These are phyloP conservation scores for Bertia moriformis DNA, from an alignment of 2,329 filamentous ascomycete species.

Conservation along the genomic window DNA sequence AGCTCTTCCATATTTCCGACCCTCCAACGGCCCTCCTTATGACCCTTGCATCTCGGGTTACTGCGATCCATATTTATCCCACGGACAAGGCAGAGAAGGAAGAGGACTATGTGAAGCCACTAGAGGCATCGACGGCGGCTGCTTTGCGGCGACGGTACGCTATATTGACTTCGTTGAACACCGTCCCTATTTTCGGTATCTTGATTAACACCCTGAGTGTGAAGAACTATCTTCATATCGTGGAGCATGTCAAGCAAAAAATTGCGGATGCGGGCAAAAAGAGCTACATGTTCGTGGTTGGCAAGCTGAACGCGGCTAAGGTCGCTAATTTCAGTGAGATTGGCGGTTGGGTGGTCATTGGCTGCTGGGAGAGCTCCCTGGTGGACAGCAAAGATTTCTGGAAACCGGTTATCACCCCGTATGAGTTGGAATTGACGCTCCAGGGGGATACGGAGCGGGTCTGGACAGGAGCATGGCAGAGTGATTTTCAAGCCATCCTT, in stretches of 20 bases:
- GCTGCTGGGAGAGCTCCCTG: slow-evolving; percentile 54
- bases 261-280: slow-evolving; percentile 81
- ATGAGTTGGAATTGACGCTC: slow-evolving; percentile 43
- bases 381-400: slow-evolving; percentile 53
- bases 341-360: slow-evolving; percentile 53
- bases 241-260: slow-evolving; percentile 56
- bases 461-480: slow-evolving; percentile 50
- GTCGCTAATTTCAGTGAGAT: slow-evolving; percentile 77
- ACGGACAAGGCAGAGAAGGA: slow-evolving; percentile 32
- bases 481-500: slow-evolving; percentile 39
- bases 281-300: slow-evolving; percentile 88
- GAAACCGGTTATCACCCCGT: slow-evolving; percentile 51
- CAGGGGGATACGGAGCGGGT: slow-evolving; percentile 36
- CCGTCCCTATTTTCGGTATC: slow-evolving; percentile 77
- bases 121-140: slow-evolving; percentile 26
- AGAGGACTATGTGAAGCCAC: slow-evolving; percentile 24
- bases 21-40: slow-evolving; percentile 73
- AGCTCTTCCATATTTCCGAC: slow-evolving; percentile 72
- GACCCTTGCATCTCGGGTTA: slow-evolving; percentile 70
- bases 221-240: slow-evolving; percentile 72
- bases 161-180: slow-evolving; percentile 65
- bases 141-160: slow-evolving; percentile 76
- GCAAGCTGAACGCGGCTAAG: slow-evolving; percentile 90
- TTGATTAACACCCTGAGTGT: slow-evolving; percentile 91
- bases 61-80: slow-evolving; percentile 64